Conservation (phyloP, 305 asterid species). For the Stenogyne calaminthoides region DNA sequence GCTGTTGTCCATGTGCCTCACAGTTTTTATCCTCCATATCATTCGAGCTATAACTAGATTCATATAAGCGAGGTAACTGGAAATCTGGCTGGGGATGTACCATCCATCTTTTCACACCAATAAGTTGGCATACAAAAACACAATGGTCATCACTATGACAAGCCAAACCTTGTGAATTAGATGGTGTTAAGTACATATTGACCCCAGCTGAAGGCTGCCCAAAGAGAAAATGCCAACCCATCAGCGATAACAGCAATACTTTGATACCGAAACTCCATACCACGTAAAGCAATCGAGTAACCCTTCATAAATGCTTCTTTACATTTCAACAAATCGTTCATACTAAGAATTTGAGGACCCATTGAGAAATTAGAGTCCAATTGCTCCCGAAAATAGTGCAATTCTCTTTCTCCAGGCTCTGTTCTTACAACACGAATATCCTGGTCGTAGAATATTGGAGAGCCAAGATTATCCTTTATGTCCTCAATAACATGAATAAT, state of each 20-base stretch:
- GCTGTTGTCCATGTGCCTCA: slow-evolving; percentile 35
- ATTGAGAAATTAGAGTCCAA: slow-evolving; percentile 30
- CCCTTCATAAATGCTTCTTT: slow-evolving; percentile 68
- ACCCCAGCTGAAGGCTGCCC: slow-evolving; percentile 91
- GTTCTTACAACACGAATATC: slow-evolving; percentile 80
- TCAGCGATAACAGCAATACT: slow-evolving; percentile 63
- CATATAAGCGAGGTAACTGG: slow-evolving; percentile 74
- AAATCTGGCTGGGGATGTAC: slow-evolving; percentile 42
- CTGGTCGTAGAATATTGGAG: slow-evolving; percentile 59
- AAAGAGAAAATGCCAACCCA: slow-evolving; percentile 60
- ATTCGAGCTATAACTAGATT: slow-evolving; percentile 33
- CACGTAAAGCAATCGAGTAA: slow-evolving; percentile 78
- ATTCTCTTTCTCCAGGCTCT: slow-evolving; percentile 41
- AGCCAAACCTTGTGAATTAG: slow-evolving; percentile 77
- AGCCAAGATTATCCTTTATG: slow-evolving; percentile 54
- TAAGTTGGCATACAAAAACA: slow-evolving; percentile 80
- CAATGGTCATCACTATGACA: slow-evolving; percentile 87
- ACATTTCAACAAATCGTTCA: slow-evolving; percentile 53
- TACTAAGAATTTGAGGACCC: slow-evolving; percentile 39
- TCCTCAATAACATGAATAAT: slow-evolving; percentile 58
- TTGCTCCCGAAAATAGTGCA: slow-evolving; percentile 54
- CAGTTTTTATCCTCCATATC: slow-evolving; percentile 34
- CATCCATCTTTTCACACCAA: slow-evolving; percentile 69
- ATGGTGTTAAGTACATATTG: slow-evolving; percentile 82
- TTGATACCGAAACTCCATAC: slow-evolving; percentile 66